Conservation (phyloP, 2,329 filamentous ascomycete genomes). For the Aureobasidium mangrovei region DNA sequence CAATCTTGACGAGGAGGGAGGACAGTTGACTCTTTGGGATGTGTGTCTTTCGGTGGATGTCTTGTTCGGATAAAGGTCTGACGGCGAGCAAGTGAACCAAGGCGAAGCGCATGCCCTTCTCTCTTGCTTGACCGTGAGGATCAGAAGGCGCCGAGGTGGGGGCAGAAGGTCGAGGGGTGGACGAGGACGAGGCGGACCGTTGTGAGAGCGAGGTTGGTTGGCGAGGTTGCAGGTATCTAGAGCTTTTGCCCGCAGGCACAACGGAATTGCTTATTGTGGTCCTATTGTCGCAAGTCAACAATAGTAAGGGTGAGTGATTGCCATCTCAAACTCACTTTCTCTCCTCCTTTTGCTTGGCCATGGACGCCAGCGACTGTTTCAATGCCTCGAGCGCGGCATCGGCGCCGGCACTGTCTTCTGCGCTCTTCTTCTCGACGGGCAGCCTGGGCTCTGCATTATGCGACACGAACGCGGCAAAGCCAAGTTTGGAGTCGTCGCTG, state of each 20-base stretch:
- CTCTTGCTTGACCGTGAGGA: conserved; percentile 21
- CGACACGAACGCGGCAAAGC: conserved; percentile 49
- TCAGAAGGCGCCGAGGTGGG: conserved; percentile 34
- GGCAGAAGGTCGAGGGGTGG: conserved; percentile 22
- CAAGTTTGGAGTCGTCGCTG: conserved; percentile 36
- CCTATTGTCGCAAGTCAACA: conserved; percentile 25
- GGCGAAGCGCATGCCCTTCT: conserved; percentile 36
- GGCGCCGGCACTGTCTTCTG: conserved; percentile 46
- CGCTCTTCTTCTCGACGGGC: conserved; percentile 43
- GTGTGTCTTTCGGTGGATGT: conserved; percentile 39
- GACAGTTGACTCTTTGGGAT: conserved; percentile 41
- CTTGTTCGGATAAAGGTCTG: conserved; percentile 39
- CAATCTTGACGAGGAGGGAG: conserved; percentile 42
- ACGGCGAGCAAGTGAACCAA: conserved; percentile 48
- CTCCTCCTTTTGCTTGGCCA: conserved; percentile 52
- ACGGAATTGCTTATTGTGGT: conserved; percentile 28
- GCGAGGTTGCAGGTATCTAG: conserved; percentile 14
- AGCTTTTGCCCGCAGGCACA: conserved; percentile 27
- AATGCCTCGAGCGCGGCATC: conserved; percentile 53
- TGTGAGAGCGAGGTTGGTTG: conserved; percentile 25
- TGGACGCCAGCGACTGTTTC: conserved; percentile 50
- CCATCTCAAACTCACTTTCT: conserved; percentile 39
- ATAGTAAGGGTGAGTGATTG: conserved; percentile 20
- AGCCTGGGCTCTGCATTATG: conserved; percentile 38
- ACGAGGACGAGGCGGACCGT: conserved; percentile 33